phyloP scores from a whole-genome alignment of 2,329 filamentous ascomycete species.

The Blastomyces emzantsi region DNA sequence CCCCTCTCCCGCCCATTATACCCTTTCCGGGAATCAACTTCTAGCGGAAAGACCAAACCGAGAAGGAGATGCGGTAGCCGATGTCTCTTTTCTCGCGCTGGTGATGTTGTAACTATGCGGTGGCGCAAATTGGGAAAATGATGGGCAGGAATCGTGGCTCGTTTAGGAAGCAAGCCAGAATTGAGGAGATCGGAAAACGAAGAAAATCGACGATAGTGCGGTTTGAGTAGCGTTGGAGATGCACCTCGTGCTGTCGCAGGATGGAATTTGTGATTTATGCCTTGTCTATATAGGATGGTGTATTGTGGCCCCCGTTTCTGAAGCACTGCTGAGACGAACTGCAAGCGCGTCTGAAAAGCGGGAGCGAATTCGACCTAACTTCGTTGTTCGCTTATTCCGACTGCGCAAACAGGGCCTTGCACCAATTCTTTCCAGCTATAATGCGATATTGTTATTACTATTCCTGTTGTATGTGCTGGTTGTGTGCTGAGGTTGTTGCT shows the following conservation, averaged over 20 bases:
- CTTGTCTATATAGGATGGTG: not conserved
- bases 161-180: not conserved
- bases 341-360: not conserved
- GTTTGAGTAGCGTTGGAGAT: slow-evolving; percentile 7
- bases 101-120: slow-evolving; percentile 1
- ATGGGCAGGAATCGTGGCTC: not conserved
- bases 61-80: not conserved
- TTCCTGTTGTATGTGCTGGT: not conserved
- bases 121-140: not conserved
- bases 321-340: slow-evolving; percentile 7
- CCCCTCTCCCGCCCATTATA: not conserved
- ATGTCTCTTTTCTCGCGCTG: not conserved
- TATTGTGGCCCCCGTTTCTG: not conserved
- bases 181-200: not conserved
- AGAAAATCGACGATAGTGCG: slow-evolving; percentile 4
- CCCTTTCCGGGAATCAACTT: not conserved
- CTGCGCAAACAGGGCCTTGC: not conserved
- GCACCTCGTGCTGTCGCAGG: not conserved
- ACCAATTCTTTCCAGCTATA: not conserved
- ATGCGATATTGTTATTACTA: not conserved
- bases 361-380: not conserved
- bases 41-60: not conserved
- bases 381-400: not conserved
- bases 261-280: not conserved
- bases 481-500: not conserved